phyloP scores from a whole-genome alignment of 1,284 basidiomycete species.

The Xanthoconium separans region DNA sequence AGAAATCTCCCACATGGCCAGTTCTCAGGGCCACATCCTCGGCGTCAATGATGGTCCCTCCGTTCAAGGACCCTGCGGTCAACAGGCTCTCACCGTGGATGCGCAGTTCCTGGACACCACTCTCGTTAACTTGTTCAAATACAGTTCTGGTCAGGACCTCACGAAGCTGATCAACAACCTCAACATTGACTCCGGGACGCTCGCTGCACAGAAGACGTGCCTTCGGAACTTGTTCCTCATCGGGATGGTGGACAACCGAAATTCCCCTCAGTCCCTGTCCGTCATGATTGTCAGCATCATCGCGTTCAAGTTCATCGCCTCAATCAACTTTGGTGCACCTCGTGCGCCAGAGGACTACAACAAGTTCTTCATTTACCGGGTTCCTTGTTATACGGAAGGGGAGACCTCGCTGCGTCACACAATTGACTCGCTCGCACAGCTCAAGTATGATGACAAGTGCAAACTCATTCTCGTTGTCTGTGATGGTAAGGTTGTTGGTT shows the following conservation, averaged over 20 bases:
- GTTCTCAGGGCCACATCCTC: constrained; percentile 56
- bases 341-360: constrained; percentile 95
- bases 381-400: constrained; percentile 97
- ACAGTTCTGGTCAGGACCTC: constrained; percentile 81
- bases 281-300: constrained; percentile 95
- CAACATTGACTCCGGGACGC: constrained; percentile 61
- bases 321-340: constrained; percentile 82
- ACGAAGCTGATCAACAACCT: constrained; percentile 77
- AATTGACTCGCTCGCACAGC: constrained; percentile 89
- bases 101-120: constrained; percentile 77
- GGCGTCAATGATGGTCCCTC: constrained; percentile 74
- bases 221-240: constrained; percentile 91
- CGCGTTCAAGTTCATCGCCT: constrained; percentile 97
- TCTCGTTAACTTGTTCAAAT: constrained; percentile 82
- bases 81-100: constrained; percentile 56
- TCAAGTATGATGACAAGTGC: constrained; percentile 98
- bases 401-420: constrained; percentile 85
- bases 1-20: constrained; percentile 74
- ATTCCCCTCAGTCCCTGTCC: constrained; percentile 87
- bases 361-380: constrained; percentile 98
- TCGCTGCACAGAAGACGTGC: constrained; percentile 82
- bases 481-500: constrained; percentile 98
- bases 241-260: constrained; percentile 90
- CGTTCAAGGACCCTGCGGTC: constrained; percentile 59
- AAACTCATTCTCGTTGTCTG: constrained; percentile 95